phyloP scores from a whole-genome alignment of 106 monocot genomes.

The Apostasia ramifera region DNA sequence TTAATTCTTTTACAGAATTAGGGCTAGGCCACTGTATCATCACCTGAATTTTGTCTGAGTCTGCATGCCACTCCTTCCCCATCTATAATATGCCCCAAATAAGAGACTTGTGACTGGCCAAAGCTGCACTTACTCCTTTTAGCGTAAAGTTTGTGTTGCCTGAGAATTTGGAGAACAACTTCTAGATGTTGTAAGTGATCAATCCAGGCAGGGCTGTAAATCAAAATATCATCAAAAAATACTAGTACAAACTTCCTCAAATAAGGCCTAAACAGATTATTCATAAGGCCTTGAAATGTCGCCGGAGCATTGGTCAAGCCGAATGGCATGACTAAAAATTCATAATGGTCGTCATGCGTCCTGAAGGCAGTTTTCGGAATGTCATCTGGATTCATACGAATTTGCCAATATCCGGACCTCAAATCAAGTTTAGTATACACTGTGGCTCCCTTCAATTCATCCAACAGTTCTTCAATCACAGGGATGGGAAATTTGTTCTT shows the following conservation, averaged over 20 bases:
- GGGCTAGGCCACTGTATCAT: not conserved
- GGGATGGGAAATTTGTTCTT: too few species aligned
- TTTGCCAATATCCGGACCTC: too few species aligned
- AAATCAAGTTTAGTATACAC: too few species aligned
- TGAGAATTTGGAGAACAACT: not conserved
- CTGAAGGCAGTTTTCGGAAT: not conserved
- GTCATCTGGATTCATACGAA: too few species aligned
- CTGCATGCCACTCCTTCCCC: not conserved
- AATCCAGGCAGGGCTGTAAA: not conserved
- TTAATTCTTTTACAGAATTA: not conserved
- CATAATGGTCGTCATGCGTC: constrained; percentile 11
- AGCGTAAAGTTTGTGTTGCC: not conserved
- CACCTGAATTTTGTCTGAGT: not conserved
- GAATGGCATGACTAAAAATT: constrained; percentile 10
- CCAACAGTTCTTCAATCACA: too few species aligned
- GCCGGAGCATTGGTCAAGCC: constrained; percentile 4
- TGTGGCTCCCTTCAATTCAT: too few species aligned
- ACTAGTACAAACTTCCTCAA: not conserved
- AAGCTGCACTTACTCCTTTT: constrained; percentile 1
- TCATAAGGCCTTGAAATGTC: constrained; percentile 7
- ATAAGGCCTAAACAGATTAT: not conserved
- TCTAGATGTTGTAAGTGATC: not conserved
- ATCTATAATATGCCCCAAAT: not conserved
- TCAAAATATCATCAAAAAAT: constrained; percentile 2
- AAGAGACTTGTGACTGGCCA: not conserved